Evolutionary conservation across 305 asterid species (phyloP), one percentile per base, ranked within the genome.

Genomic region (Fraxinus dipetala): DNA sequence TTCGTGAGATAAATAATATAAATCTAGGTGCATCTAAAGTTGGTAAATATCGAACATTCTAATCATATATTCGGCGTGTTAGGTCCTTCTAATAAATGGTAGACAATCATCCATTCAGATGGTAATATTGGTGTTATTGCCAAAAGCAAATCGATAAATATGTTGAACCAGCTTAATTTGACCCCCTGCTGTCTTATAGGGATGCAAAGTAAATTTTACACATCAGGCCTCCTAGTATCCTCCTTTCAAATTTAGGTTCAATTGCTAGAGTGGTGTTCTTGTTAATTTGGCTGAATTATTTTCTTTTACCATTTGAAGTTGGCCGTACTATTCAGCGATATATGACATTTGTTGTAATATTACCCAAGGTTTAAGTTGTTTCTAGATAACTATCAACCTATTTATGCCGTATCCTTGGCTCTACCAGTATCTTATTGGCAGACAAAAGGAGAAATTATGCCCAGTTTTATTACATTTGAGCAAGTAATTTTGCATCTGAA

Each of bases 381-480:
- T 30, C 1, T 32, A 54, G 80, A 79, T 72, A 20, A 69, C 74
- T 72, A 43, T 11, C 5, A 16, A 7, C 75, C 79, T 36, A 30
- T 70, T 22, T 28, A 75, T 85, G 70, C 82, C 76, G 74, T 24
- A 61, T 76, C 38, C 79, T 8, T 38, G 77, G 9, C 54, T 48
- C 35, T 22, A 30, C 26, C 35, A 2, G 28, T 72, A 20, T 81
- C 75, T 38, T 14, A 59, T 35, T 30, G 69, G 34, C n/a, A 9
- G 51, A 36, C 22, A 24, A 20, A 31, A 7, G n/a, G 16, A 10
- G 51, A 79, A 54, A 79, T 35, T 18, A 26, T 83, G 20, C 40
- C 77, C 30, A 76, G 45, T 81, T 85, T 84, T 45, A 51, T 72
- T 73, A 34, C 56, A 70, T 73, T 79, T 80, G 84, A 73, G 59